Evolutionary conservation across 2,329 filamentous ascomycete species (phyloP).

Genomic region (Dactylellina sp.): DNA sequence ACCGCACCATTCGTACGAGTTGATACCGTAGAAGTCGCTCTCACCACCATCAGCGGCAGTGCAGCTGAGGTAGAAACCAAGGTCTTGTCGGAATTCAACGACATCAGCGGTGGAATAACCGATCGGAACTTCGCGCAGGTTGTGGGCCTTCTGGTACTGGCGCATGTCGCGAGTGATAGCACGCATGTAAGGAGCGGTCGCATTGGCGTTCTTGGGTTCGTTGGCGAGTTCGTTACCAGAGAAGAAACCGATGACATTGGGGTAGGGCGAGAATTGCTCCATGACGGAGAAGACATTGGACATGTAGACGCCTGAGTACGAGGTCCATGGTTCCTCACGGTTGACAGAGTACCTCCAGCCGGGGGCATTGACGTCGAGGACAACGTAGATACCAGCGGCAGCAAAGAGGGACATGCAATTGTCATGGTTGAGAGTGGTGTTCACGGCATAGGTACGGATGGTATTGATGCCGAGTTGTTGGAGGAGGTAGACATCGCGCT

Average conservation of each 20-base stretch:
- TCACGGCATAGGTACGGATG: constrained; percentile 66
- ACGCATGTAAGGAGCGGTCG: constrained; percentile 64
- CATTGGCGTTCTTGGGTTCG: constrained; percentile 71
- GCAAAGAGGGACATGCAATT: constrained; percentile 61
- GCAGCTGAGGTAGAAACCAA: constrained; percentile 61
- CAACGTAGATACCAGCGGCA: constrained; percentile 60
- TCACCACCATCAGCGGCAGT: constrained; percentile 65
- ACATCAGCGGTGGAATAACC: constrained; percentile 79
- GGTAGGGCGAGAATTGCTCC: constrained; percentile 75
- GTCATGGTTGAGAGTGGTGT: constrained; percentile 59
- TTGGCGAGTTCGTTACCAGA: constrained; percentile 77
- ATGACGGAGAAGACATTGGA: constrained; percentile 66
- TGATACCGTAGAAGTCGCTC: constrained; percentile 63
- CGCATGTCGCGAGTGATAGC: constrained; percentile 76
- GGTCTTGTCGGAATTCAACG: constrained; percentile 65
- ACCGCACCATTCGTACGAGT: constrained; percentile 78
- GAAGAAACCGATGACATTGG: constrained; percentile 76
- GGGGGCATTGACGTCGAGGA: constrained; percentile 52
- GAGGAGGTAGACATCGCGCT: constrained; percentile 61
- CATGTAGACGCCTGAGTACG: constrained; percentile 59
- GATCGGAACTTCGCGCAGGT: constrained; percentile 72
- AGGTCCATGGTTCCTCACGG: constrained; percentile 60
- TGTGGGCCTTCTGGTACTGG: constrained; percentile 73
- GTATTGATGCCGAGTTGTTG: constrained; percentile 64
- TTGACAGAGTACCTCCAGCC: constrained; percentile 57